Percentiles rank a stretch among this genome's conserved stretches.
phyloP scores from a whole-genome alignment of 306 rosid genomes.

The Acacia acuminata region DNA sequence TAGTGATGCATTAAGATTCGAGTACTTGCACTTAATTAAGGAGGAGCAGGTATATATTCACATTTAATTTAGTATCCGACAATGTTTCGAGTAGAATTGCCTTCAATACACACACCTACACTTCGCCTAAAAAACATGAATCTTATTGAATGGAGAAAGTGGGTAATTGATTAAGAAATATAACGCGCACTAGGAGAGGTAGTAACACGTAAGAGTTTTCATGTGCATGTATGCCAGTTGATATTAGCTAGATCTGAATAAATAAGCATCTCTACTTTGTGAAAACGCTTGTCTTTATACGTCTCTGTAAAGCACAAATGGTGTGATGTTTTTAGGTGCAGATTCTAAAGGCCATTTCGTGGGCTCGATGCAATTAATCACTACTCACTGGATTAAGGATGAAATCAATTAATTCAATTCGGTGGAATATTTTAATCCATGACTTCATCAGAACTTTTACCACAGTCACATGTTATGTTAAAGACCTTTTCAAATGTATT shows the following conservation, averaged over 20 bases:
- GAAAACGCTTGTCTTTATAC: conserved; percentile 18
- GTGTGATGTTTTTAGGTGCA: not conserved
- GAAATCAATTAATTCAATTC: not conserved
- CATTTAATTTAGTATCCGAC: too few relatives aligned
- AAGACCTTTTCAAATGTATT: not conserved
- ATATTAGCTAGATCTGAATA: conserved; percentile 25
- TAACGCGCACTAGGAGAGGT: conserved; percentile 8
- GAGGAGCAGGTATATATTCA: too few relatives aligned
- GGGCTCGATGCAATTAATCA: conserved; percentile 48
- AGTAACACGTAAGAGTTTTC: conserved; percentile 31
- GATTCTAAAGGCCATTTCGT: conserved; percentile 30
- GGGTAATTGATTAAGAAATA: not conserved
- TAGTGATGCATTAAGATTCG: too few relatives aligned
- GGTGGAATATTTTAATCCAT: not conserved
- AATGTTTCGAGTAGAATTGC: too few relatives aligned
- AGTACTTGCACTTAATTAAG: too few relatives aligned
- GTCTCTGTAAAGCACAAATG: conserved; percentile 37
- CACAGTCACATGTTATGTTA: not conserved
- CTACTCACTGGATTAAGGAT: conserved; percentile 1
- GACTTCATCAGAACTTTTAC: not conserved
- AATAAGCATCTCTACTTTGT: conserved; percentile 11
- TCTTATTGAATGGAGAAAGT: conserved; percentile 5
- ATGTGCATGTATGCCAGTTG: conserved; percentile 25
- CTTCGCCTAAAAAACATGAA: too few relatives aligned
- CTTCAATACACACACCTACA: too few relatives aligned